Base-by-base conservation (phyloP, 495 filamentous ascomycete genomes). In the Filosporella fistucella region DNA sequence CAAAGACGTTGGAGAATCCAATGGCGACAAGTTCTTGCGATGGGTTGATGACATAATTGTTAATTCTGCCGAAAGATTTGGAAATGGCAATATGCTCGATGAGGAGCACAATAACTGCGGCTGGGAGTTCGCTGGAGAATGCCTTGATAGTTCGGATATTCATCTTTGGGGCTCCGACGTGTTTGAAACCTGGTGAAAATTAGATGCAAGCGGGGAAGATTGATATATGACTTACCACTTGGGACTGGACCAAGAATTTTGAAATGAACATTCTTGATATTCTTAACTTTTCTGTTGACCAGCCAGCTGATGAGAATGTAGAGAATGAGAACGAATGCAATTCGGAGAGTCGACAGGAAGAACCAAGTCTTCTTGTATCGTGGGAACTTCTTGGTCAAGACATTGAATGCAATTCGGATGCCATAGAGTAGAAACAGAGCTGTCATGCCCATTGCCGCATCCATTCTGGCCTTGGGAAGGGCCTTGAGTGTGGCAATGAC, bases 21-120 rank as follows among this genome's bases (percentile, higher is more conserved):
- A 98, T 97, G 21, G 87, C 94, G 18, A 98, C 85, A 68, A 98
- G 80, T 58, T 98, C 93, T 62, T 98, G 93, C 0, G 91, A 96
- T 3, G 93, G 94, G 52, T 97, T 81, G 65, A 98, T 96, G 14
- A 82, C 87, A 66, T 98, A 98, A 68, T 96, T 96, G 70, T 96
- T 96, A 54, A 98, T 77, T 34, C 93, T 79, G 5, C 93, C 93
- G 49, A 98, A 98, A 0, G 93, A 97, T 66, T 98, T 98, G 25
- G 91, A 89, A 50, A 98, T 98, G n/a, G 94, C 86, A 54, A 93
- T 91, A 61, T 94, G 88, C 65, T 98, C 93, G 56, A 98, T 96
- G 34, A 98, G 70, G 34, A 97, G 71, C 7, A 98, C 94, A 55
- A 98, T 96, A 35, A 96, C 86, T 0, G 83, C 79, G 12, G 84